Evolutionary conservation across 306 rosid genomes (phyloP).

Genomic region (Aeschynomene evenia): DNA sequence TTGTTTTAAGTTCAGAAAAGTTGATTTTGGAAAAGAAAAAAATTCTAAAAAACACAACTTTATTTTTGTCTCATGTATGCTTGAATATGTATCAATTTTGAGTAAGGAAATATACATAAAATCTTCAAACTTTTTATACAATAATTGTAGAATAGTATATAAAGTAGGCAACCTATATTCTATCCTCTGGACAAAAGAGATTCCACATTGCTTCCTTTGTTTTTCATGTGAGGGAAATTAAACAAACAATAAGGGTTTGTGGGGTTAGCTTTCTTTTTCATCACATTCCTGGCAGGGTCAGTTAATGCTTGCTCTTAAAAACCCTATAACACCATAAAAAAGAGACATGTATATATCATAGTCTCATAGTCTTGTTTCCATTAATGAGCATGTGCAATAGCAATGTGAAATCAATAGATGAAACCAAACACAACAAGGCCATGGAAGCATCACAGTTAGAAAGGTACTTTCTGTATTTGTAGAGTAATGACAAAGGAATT

Average conservation of each 20-base stretch:
- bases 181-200: not conserved
- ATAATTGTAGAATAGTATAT: no score
- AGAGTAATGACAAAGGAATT: not conserved
- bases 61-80: no score
- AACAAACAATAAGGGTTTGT: not conserved
- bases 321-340: not conserved
- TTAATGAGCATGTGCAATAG: not conserved
- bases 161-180: not conserved
- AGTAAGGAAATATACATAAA: no score
- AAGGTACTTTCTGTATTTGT: not conserved
- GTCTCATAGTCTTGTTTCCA: not conserved
- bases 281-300: constrained; percentile 44
- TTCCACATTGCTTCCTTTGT: not conserved
- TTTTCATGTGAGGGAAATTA: not conserved
- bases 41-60: no score
- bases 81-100: no score
- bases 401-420: not conserved
- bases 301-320: constrained; percentile 30
- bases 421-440: not conserved
- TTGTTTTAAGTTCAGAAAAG: no score
- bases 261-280: constrained; percentile 44
- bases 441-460: not conserved
- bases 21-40: no score
- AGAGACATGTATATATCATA: constrained; percentile 23
- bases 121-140: no score